Conservation (phyloP, 1,284 basidiomycete species). For the Xerocomus nothofagi region DNA sequence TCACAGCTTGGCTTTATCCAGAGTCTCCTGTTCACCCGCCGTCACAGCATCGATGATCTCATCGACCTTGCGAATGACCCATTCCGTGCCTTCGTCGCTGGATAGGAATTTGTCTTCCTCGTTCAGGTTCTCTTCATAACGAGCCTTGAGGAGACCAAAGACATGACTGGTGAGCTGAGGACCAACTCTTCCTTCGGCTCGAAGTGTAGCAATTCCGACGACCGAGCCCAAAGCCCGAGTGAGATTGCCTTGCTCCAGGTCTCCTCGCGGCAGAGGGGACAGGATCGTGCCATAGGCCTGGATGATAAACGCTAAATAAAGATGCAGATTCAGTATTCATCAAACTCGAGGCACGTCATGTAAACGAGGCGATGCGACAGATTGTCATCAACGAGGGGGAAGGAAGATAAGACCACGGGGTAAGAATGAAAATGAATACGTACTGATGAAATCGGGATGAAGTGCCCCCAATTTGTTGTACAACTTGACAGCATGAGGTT, state of each 20-base stretch:
- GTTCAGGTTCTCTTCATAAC: conserved; percentile 54
- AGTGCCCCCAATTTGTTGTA: conserved; percentile 84
- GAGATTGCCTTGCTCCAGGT: conserved; percentile 75
- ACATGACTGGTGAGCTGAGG: conserved; percentile 92
- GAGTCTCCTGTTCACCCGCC: conserved; percentile 44
- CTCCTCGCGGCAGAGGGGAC: conserved; percentile 66
- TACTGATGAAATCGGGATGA: conserved; percentile 84
- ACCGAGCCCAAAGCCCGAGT: conserved; percentile 87
- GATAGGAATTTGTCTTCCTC: conserved; percentile 85
- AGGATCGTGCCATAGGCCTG: conserved; percentile 89
- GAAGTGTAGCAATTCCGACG: conserved; percentile 88
- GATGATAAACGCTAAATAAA: conserved; percentile 83
- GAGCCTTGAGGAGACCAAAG: conserved; percentile 90
- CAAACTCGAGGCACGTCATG: conserved; percentile 37
- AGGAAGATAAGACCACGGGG: conserved; percentile 38
- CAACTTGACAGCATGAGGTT: conserved; percentile 87
- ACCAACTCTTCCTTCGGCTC: conserved; percentile 86
- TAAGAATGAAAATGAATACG: conserved; percentile 42
- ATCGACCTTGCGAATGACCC: conserved; percentile 90
- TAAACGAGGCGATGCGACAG: conserved; percentile 32
- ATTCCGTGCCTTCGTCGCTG: conserved; percentile 88
- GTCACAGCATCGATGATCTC: conserved; percentile 71
- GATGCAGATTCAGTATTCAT: conserved; percentile 30
- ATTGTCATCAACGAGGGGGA: conserved; percentile 28
- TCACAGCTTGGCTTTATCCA: conserved; percentile 61